Conservation (phyloP, 768 basidiomycete genomes). For the Thelephora ganbajun region DNA sequence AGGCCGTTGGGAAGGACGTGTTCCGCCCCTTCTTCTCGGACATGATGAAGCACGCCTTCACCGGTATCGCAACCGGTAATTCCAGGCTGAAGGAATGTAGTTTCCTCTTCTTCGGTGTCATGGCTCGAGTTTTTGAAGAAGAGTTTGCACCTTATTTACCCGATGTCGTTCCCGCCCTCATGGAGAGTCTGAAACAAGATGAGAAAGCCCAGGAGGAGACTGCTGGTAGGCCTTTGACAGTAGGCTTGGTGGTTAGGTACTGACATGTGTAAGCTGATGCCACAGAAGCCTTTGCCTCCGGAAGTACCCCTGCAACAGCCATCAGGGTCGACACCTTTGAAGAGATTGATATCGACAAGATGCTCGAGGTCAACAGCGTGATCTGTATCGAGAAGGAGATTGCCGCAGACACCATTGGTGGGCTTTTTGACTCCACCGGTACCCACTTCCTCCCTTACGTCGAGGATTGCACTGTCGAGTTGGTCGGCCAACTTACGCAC, state of each 20-base stretch:
- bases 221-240: constrained; percentile 16
- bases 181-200: constrained; percentile 68
- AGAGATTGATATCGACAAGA: constrained; percentile 68
- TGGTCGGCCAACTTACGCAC: constrained; percentile 70
- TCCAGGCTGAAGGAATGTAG: constrained; percentile 86
- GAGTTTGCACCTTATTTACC: constrained; percentile 85
- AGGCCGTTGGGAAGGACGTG: constrained; percentile 86
- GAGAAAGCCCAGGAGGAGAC: constrained; percentile 57
- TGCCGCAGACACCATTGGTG: constrained; percentile 90
- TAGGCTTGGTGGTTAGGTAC: constrained; percentile 8
- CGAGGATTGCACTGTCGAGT: constrained; percentile 66
- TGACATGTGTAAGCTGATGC: constrained; percentile 24
- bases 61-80: constrained; percentile 76
- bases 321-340: constrained; percentile 56
- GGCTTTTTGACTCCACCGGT: constrained; percentile 72
- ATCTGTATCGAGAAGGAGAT: constrained; percentile 99
- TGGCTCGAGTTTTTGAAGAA: constrained; percentile 92
- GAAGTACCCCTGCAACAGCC: constrained; percentile 57
- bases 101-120: constrained; percentile 97
- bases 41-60: constrained; percentile 91
- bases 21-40: constrained; percentile 95
- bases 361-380: constrained; percentile 87
- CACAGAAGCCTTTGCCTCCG: constrained; percentile 55
- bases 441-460: constrained; percentile 84
- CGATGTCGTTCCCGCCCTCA: constrained; percentile 73